Evolutionary conservation across 345 rosid genomes (phyloP), one percentile per base, ranked within the genome.

Genomic region (Bretschneidera sinensis): DNA sequence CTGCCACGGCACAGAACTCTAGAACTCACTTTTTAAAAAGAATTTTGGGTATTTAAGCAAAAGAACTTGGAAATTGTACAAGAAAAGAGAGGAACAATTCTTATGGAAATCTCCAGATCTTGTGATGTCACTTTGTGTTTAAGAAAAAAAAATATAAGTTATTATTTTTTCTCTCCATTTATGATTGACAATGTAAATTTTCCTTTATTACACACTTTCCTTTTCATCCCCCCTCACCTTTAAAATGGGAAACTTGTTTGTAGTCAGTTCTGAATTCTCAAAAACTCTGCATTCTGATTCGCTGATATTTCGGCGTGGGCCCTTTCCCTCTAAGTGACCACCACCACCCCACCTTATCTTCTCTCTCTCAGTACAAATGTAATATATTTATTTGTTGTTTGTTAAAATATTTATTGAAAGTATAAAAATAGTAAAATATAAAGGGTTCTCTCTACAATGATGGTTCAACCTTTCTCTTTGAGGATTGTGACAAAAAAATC

Each of bases 311-410:
- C 68, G 68, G 68, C 55, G 45, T 14, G 45, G 15, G 1, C 45
- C 51, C 22, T 50, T 62, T 25, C 39, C 68, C n/a, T 54, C 45
- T n/a, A 54, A 21, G 43, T 66, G 57, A 66, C 23, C 57, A 3
- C 35, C 25, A 9, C 28, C 45, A 43, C n/a, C 53, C 58, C 43
- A 49, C 52, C 65, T 48, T 55, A 45, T 64, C 57, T n/a, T n/a
- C n/a, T n/a, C n/a, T 20, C n/a, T 50, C 0, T 15, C 48, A n/a
- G n/a, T n/a, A n/a, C 25, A 25, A 25, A 9, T 21, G 7, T 18
- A 23, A n/a, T 28, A 22, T 34, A 52, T 57, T 17, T 55, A 9
- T 28, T 28, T 2, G 8, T 2, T 28, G 10, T 39, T n/a, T n/a
- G n/a, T n/a, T n/a, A n/a, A n/a, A n/a, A n/a, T n/a, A n/a, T n/a